Evolutionary conservation across 1,139 yeast species (phyloP).

Genomic region (Zygosaccharomyces pseudobailii): DNA sequence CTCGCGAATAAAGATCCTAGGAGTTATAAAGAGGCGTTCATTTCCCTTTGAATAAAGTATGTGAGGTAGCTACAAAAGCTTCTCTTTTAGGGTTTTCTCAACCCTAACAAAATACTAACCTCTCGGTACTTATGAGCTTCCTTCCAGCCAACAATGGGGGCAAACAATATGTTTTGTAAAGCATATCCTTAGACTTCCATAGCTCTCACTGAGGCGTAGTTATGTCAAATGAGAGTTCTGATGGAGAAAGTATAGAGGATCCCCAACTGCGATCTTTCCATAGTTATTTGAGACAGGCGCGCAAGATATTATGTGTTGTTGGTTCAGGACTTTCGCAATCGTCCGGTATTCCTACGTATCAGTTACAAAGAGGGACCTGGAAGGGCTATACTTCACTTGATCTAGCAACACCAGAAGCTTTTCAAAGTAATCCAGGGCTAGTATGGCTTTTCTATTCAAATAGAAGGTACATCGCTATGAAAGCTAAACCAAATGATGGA

Average conservation of each 20-base stretch:
- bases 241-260: constrained; percentile 10
- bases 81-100: not conserved
- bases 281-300: constrained; percentile 45
- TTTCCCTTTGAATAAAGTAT: no score
- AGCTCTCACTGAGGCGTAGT: not conserved
- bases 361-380: constrained; percentile 77
- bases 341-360: constrained; percentile 70
- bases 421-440: constrained; percentile 71
- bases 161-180: no score
- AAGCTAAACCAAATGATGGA: constrained; percentile 67
- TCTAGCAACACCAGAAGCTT: constrained; percentile 87
- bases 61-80: no score
- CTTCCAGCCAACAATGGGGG: not conserved
- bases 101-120: not conserved
- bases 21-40: no score
- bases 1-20: no score
- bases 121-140: not conserved
- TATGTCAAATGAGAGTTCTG: constrained; percentile 5
- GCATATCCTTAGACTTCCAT: not conserved
- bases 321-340: constrained; percentile 83
- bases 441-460: constrained; percentile 88
- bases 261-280: constrained; percentile 48
- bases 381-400: constrained; percentile 73
- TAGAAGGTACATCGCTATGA: constrained; percentile 59
- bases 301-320: constrained; percentile 64